Evolutionary conservation across 169 alveolate species (phyloP).

Genomic region (Toxoplasma gondii): DNA sequence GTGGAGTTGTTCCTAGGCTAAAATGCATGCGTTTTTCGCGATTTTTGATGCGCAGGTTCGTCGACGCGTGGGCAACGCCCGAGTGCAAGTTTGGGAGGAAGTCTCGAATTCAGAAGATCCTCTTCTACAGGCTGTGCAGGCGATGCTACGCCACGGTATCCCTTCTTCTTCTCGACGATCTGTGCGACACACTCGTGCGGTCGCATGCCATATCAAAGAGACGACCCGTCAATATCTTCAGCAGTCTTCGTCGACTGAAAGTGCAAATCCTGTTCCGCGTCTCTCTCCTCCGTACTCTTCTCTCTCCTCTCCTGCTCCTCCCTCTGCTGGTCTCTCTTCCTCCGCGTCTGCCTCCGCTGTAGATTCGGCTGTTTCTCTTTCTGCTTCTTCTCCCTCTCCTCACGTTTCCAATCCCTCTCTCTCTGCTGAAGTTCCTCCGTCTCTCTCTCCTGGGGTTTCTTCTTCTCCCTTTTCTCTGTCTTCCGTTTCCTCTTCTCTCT

Average conservation of each 20-base stretch:
- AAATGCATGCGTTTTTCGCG: neutral
- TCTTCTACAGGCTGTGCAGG: conserved; percentile 34
- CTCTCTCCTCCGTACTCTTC: neutral
- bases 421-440: too few relatives aligned
- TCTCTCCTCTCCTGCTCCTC: neutral
- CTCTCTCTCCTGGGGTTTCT: too few relatives aligned
- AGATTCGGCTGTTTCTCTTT: neutral
- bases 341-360: neutral
- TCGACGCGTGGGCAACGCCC: conserved; percentile 46
- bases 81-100: conserved; percentile 39
- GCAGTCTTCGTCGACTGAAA: neutral
- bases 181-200: neutral
- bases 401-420: neutral
- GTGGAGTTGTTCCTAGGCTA: neutral
- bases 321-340: neutral
- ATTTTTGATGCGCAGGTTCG: neutral
- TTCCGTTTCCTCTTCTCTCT: too few relatives aligned
- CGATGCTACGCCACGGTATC: neutral
- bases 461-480: too few relatives aligned
- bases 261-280: neutral
- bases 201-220: neutral
- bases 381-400: neutral
- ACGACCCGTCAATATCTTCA: neutral
- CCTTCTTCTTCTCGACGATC: neutral
- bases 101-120: conserved; percentile 41